phyloP scores from a whole-genome alignment of 441 rosid genomes.

The Macaranga tanarius region DNA sequence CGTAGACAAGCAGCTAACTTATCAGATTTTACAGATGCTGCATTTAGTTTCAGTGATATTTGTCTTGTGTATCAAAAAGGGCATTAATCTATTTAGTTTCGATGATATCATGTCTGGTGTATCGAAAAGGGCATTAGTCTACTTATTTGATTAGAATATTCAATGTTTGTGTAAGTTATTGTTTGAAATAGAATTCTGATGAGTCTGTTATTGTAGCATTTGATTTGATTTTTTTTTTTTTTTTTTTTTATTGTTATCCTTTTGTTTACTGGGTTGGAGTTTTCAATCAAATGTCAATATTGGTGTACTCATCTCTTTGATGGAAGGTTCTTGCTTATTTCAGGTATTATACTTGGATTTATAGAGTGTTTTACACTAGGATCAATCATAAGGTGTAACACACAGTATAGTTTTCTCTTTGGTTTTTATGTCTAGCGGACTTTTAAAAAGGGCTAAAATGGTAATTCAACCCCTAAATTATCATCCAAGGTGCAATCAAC shows the following conservation, averaged over 20 bases:
- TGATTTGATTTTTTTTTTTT: not conserved
- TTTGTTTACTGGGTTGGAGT: too few relatives aligned
- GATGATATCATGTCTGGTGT: not conserved
- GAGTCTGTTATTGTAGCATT: conserved; percentile 1
- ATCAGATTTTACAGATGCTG: not conserved
- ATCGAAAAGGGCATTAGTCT: conserved; percentile 13
- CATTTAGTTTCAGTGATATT: not conserved
- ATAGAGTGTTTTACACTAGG: too few relatives aligned
- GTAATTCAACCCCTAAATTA: too few relatives aligned
- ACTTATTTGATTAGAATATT: conserved; percentile 5
- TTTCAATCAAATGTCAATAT: too few relatives aligned
- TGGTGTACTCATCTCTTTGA: too few relatives aligned
- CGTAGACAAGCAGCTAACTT: not conserved
- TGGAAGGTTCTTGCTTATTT: too few relatives aligned
- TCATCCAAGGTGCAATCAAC: too few relatives aligned
- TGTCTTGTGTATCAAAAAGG: not conserved
- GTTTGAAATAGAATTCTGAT: not conserved
- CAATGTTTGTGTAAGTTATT: not conserved
- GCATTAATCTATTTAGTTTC: not conserved
- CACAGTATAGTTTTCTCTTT: too few relatives aligned
- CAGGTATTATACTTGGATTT: too few relatives aligned
- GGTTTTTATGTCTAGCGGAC: too few relatives aligned
- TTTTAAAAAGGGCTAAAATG: too few relatives aligned
- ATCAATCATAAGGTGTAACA: too few relatives aligned
- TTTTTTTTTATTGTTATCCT: not conserved